Evolutionary conservation across 2,329 filamentous ascomycete genomes (phyloP).

Genomic region (Penicillium fuscoglaucum): DNA sequence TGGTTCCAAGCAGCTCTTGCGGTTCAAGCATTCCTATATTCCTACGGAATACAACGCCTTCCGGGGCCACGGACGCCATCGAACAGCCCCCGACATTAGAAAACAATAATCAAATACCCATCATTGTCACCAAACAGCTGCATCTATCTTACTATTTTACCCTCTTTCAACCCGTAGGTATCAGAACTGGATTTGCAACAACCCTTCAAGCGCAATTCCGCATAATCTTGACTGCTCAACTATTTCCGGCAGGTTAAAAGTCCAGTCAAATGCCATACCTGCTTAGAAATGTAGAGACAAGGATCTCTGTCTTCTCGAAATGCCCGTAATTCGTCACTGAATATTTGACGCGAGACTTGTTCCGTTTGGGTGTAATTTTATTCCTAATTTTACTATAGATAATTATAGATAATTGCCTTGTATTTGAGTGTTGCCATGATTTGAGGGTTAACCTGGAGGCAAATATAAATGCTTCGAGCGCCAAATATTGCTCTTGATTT

Average conservation of each 20-base stretch:
- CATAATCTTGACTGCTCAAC: slow-evolving; percentile 30
- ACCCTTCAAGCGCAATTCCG: slow-evolving; percentile 19
- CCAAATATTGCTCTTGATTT: neutral
- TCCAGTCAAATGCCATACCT: slow-evolving; percentile 33
- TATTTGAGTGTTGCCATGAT: too few species aligned
- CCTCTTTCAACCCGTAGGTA: neutral
- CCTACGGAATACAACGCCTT: neutral
- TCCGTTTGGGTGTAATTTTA: neutral
- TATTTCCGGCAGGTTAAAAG: slow-evolving; percentile 29
- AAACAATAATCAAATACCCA: slow-evolving; percentile 1
- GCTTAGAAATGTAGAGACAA: slow-evolving; percentile 32
- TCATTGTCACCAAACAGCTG: neutral
- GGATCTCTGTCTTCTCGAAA: slow-evolving; percentile 42
- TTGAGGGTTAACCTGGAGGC: too few species aligned
- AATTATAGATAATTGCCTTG: neutral
- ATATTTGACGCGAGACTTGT: neutral
- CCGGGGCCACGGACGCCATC: neutral
- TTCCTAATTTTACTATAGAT: neutral
- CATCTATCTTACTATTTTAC: neutral
- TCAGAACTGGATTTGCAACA: neutral
- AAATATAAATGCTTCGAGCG: neutral
- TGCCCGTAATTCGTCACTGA: neutral
- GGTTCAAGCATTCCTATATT: neutral
- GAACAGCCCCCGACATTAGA: neutral
- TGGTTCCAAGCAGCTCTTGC: neutral